Evolutionary conservation across 257 asterid genomes (phyloP).

Genomic region (Capsicum chinense): DNA sequence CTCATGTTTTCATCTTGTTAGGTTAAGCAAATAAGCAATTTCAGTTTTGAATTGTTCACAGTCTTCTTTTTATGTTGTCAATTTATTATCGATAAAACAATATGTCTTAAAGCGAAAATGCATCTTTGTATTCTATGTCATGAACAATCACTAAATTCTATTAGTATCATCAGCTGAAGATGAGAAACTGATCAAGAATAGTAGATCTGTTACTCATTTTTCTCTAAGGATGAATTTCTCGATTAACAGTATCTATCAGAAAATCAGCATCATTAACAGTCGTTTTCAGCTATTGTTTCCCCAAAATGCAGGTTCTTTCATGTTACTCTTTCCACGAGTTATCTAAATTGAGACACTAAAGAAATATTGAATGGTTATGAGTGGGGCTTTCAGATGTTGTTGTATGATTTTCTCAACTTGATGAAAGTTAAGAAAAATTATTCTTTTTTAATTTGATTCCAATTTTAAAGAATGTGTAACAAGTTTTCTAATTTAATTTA

Average conservation of each 20-base stretch:
- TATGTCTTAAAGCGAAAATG: too few species aligned
- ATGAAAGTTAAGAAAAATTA: not conserved
- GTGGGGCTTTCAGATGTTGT: not conserved
- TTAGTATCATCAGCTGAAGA: not conserved
- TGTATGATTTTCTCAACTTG: constrained; percentile 4
- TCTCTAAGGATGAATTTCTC: not conserved
- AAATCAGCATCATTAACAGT: not conserved
- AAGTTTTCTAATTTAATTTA: not conserved
- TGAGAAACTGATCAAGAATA: not conserved
- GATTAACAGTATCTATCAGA: not conserved
- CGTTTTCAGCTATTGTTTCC: not conserved
- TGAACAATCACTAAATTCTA: too few species aligned
- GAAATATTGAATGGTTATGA: not conserved
- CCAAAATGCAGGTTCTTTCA: not conserved
- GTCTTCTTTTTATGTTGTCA: not conserved
- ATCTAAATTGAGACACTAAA: not conserved
- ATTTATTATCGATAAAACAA: too few species aligned
- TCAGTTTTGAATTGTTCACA: not conserved
- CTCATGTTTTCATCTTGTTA: not conserved
- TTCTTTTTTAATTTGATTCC: not conserved
- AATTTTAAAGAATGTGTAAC: not conserved
- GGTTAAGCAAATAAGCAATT: not conserved
- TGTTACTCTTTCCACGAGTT: not conserved
- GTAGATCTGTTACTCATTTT: not conserved
- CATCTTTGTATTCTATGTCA: too few species aligned